Evolutionary conservation across 2,329 filamentous ascomycete species (phyloP).

Genomic region (Xylariales sp.): DNA sequence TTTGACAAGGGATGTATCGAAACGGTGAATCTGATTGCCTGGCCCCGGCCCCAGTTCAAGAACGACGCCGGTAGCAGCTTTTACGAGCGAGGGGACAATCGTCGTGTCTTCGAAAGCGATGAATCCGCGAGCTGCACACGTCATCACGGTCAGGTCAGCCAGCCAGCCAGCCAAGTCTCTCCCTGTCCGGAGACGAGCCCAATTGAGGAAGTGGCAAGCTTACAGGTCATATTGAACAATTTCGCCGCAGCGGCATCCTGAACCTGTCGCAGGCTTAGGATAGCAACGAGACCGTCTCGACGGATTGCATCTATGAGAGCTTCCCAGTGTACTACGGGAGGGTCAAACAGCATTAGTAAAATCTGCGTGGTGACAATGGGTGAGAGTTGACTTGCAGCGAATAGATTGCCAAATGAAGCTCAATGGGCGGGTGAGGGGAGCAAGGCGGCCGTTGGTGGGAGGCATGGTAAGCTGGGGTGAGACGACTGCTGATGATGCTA

Average conservation of each 20-base stretch:
- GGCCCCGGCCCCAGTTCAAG: conserved; percentile 40
- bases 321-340: conserved; percentile 16
- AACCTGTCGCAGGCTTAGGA: conserved; percentile 11
- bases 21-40: conserved; percentile 38
- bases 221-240: conserved; percentile 17
- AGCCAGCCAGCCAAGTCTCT: not conserved
- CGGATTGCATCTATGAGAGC: conserved; percentile 13
- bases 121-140: conserved; percentile 18
- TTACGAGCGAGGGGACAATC: conserved; percentile 23
- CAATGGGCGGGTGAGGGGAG: too few species aligned
- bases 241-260: conserved; percentile 18
- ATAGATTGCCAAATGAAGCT: too few species aligned
- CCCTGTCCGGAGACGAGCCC: not conserved
- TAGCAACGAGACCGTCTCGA: conserved; percentile 14
- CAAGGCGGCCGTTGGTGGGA: too few species aligned
- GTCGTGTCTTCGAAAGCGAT: conserved; percentile 29
- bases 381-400: too few species aligned
- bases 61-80: conserved; percentile 24
- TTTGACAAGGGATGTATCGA: conserved; percentile 24
- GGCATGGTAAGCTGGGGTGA: too few species aligned
- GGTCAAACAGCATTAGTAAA: too few species aligned
- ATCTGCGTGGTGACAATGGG: too few species aligned
- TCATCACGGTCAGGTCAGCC: too few species aligned
- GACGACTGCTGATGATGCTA: too few species aligned
- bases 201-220: conserved; percentile 1